phyloP scores from a whole-genome alignment of 164 flowering plant species.

The Houttuynia cordata region DNA sequence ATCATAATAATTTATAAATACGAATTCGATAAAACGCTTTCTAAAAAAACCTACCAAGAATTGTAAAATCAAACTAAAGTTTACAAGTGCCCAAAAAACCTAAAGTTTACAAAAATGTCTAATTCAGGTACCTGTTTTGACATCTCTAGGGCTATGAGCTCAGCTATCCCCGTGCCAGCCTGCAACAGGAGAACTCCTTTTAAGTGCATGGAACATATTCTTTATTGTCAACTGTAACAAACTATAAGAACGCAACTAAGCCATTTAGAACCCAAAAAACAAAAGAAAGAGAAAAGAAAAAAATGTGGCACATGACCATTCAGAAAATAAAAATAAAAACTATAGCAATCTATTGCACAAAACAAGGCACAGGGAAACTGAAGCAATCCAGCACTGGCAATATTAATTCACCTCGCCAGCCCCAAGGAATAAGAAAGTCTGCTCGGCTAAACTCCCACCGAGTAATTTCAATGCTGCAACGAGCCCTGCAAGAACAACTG shows the following conservation, averaged over 20 bases:
- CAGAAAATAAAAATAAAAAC: too few relatives aligned
- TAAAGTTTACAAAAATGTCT: neutral
- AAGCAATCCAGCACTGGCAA: neutral
- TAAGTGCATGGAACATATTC: neutral
- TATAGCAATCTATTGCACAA: neutral
- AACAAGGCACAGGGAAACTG: neutral
- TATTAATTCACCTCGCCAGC: constrained; percentile 66
- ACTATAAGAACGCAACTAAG: neutral
- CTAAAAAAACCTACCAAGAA: neutral
- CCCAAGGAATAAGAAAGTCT: constrained; percentile 81
- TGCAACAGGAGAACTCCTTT: constrained; percentile 14
- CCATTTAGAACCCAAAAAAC: neutral
- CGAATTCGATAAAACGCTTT: too few relatives aligned
- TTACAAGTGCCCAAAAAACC: too few relatives aligned
- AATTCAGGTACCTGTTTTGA: constrained; percentile 48
- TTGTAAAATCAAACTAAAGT: neutral
- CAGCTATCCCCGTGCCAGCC: constrained; percentile 97
- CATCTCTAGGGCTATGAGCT: constrained; percentile 82
- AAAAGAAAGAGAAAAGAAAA: neutral
- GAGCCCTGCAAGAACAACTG: constrained; percentile 88
- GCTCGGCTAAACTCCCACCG: constrained; percentile 63
- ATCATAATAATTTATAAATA: too few relatives aligned
- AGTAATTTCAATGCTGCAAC: constrained; percentile 54
- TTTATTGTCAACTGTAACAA: too few relatives aligned
- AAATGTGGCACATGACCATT: neutral